Base-by-base conservation (phyloP, 441 rosid genomes). In the Pelargonium myrrhifolium region DNA sequence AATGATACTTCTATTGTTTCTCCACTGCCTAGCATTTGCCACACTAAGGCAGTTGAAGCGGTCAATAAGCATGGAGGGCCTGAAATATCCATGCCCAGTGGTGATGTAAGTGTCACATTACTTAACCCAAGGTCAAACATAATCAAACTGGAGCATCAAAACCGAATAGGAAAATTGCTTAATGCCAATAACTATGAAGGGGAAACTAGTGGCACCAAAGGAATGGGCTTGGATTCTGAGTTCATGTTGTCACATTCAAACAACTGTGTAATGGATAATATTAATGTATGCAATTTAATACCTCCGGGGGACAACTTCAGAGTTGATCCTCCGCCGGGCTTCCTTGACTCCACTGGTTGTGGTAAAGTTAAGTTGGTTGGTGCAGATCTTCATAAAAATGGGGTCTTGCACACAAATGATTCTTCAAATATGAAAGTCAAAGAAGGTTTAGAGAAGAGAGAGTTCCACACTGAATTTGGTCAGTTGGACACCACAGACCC, bases 201-300 rank as follows among this genome's bases (percentile, higher is more conserved):
- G 76, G 87, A 77, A 75, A 68, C 74, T 72, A 76, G 74, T 79
- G 71, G 75, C 65, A 76, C 79, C 79, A 84, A 76, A 78, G 78
- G 75, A 67, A 47, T 68, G 20, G 49, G 42, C 58, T 58, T 71
- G 47, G 73, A 64, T 68, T 70, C 84, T 66, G 85, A 75, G 64
- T 71, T 74, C 64, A 64, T 65, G 24, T 35, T 72, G 61, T 76
- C 71, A 62, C 77, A 76, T 74, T 69, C 78, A 60, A 75, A 74
- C 79, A 77, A 73, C 72, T 73, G 72, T 64, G 60, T 72, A 60
- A 64, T 67, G 68, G 76, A 74, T 64, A 72, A 65, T 69, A 43
- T 72, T 65, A 76, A 68, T 68, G 66, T 79, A 65, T 76, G 67
- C 66, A 72, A 76, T 75, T 74, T 76, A 74, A 68, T 81, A 79